A percentile compares a stretch with the other conserved stretches of the same genome.
phyloP scores from a whole-genome alignment of 1,284 basidiomycete species.

The Ceratobasidium sp. region DNA sequence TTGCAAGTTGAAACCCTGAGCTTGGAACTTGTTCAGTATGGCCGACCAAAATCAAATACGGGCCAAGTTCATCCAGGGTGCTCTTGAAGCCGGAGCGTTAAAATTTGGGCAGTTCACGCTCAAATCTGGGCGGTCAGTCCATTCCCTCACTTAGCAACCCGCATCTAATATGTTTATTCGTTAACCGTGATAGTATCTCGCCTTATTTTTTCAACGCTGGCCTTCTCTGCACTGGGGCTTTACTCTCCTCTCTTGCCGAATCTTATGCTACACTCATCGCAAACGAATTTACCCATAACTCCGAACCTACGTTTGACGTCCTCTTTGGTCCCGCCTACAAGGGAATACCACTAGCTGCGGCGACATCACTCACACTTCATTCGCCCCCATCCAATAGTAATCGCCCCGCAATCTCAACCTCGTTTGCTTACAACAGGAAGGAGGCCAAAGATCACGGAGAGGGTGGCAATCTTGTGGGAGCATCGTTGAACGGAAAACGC shows the following conservation, averaged over 20 bases:
- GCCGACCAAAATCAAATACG: slow-evolving; percentile 18
- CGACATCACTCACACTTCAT: slow-evolving; percentile 74
- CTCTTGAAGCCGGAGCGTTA: slow-evolving; percentile 71
- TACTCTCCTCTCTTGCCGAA: slow-evolving; percentile 82
- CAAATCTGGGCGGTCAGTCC: slow-evolving; percentile 89
- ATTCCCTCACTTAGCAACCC: slow-evolving; percentile 25
- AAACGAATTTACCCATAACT: slow-evolving; percentile 39
- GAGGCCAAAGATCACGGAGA: slow-evolving; percentile 97
- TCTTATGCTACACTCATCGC: slow-evolving; percentile 89
- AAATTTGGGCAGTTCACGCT: slow-evolving; percentile 91
- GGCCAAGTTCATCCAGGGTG: slow-evolving; percentile 61
- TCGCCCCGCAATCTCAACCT: slow-evolving; percentile 73
- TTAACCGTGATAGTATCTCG: slow-evolving; percentile 66
- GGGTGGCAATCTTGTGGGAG: slow-evolving; percentile 93
- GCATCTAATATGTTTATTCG: slow-evolving; percentile 35
- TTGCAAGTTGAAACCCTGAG: not conserved
- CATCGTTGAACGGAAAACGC: slow-evolving; percentile 77
- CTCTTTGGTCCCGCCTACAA: slow-evolving; percentile 99
- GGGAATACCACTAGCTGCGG: slow-evolving; percentile 93
- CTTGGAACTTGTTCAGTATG: not conserved
- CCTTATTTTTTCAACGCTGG: slow-evolving; percentile 99
- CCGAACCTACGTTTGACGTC: slow-evolving; percentile 75
- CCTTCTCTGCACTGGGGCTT: slow-evolving; percentile 83
- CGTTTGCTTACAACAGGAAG: slow-evolving; percentile 94
- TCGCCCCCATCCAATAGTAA: slow-evolving; percentile 57